Evolutionary conservation across 1,284 basidiomycete genomes (phyloP).

Genomic region (Abortiporus biennis): DNA sequence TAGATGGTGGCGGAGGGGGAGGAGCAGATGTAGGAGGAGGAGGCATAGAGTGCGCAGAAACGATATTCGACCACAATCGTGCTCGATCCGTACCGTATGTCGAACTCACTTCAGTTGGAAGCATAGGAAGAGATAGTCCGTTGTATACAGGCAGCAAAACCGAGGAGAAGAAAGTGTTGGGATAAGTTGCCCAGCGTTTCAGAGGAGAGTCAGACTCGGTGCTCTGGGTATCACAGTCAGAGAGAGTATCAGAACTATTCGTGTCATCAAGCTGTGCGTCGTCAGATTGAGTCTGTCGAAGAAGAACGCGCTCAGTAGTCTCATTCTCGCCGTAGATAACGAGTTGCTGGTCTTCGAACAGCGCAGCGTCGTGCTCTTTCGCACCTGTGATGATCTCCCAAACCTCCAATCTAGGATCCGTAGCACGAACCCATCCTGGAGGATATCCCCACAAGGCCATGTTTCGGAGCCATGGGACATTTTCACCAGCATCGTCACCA

Average conservation of each 20-base stretch:
- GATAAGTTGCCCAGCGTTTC: slow-evolving; percentile 59
- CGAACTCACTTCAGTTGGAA: slow-evolving; percentile 17
- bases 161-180: slow-evolving; percentile 52
- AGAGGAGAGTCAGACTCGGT: slow-evolving; percentile 5
- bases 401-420: slow-evolving; percentile 42
- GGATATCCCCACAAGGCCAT: slow-evolving; percentile 76
- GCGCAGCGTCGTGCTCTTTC: slow-evolving; percentile 13
- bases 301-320: not conserved
- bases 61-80: slow-evolving; percentile 36
- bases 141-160: slow-evolving; percentile 49
- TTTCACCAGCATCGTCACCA: slow-evolving; percentile 32
- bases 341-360: slow-evolving; percentile 4
- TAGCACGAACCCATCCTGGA: slow-evolving; percentile 51
- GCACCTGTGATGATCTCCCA: not conserved
- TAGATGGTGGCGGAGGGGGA: slow-evolving; percentile 12
- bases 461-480: slow-evolving; percentile 50
- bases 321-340: not conserved
- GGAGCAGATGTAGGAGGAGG: slow-evolving; percentile 17
- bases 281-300: not conserved
- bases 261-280: not conserved
- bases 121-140: slow-evolving; percentile 30
- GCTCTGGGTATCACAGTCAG: not conserved
- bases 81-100: slow-evolving; percentile 34
- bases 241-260: slow-evolving; percentile 2
- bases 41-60: slow-evolving; percentile 10